These are phyloP conservation scores for Pisolithus orientalis DNA, from an alignment of 768 basidiomycete genomes.

Conservation along the genomic window DNA sequence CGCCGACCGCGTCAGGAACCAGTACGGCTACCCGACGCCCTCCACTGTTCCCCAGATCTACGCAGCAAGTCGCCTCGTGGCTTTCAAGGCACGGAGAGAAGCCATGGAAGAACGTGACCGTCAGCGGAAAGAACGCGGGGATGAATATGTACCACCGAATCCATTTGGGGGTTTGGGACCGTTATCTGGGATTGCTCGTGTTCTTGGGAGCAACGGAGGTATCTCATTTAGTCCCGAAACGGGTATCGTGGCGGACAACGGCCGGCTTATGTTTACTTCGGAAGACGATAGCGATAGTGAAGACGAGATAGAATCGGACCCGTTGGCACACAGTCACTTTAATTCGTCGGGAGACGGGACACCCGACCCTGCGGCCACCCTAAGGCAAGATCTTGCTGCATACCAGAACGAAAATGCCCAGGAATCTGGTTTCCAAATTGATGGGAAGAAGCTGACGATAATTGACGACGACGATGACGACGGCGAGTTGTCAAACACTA, in stretches of 20 bases:
- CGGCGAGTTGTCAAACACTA: conserved; percentile 21
- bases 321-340: conserved; percentile 28
- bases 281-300: conserved; percentile 59
- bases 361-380: conserved; percentile 47
- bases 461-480: conserved; percentile 30
- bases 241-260: conserved; percentile 43
- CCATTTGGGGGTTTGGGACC: conserved; percentile 31
- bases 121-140: conserved; percentile 29
- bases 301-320: conserved; percentile 37
- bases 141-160: conserved; percentile 22
- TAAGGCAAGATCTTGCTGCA: conserved; percentile 59
- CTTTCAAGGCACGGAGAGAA: conserved; percentile 58
- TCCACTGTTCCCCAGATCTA: conserved; percentile 71
- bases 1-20: conserved; percentile 67
- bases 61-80: conserved; percentile 52
- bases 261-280: conserved; percentile 54
- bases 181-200: conserved; percentile 46
- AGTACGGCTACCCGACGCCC: conserved; percentile 77
- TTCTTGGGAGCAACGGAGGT: conserved; percentile 51
- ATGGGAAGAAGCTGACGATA: conserved; percentile 22
- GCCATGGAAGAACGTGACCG: conserved; percentile 47
- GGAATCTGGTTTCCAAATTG: conserved; percentile 22
- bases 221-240: conserved; percentile 59
- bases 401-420: conserved; percentile 41
- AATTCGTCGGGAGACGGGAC: conserved; percentile 41